Conservation (phyloP, 2,329 filamentous ascomycete species). For the Aplosporella prunicola region DNA sequence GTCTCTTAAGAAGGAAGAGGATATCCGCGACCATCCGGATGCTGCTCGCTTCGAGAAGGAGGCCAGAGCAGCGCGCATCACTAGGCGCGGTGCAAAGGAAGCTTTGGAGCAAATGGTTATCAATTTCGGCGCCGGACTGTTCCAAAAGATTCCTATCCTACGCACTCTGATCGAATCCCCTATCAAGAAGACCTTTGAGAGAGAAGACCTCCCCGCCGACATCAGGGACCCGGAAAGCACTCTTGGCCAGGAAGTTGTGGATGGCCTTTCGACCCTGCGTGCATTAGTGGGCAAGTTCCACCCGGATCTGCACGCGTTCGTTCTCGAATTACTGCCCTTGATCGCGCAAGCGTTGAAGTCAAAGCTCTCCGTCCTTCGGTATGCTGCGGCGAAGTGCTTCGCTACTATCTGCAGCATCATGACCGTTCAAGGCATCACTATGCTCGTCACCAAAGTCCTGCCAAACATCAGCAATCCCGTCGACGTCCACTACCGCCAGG, state of each 20-base stretch:
- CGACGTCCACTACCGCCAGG: slow-evolving; percentile 82
- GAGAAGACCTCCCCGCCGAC: slow-evolving; percentile 56
- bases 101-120: slow-evolving; percentile 78
- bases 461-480: slow-evolving; percentile 86
- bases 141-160: slow-evolving; percentile 78
- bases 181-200: slow-evolving; percentile 62
- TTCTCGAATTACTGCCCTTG: slow-evolving; percentile 73
- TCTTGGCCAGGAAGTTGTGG: slow-evolving; percentile 85
- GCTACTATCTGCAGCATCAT: slow-evolving; percentile 97
- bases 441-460: slow-evolving; percentile 83
- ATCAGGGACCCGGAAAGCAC: slow-evolving; percentile 64
- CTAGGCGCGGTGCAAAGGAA: slow-evolving; percentile 85
- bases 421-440: slow-evolving; percentile 89
- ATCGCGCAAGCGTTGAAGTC: slow-evolving; percentile 84
- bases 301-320: slow-evolving; percentile 62
- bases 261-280: slow-evolving; percentile 84
- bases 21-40: slow-evolving; percentile 84
- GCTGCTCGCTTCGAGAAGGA: slow-evolving; percentile 83
- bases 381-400: slow-evolving; percentile 94
- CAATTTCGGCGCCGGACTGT: slow-evolving; percentile 66
- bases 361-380: slow-evolving; percentile 81
- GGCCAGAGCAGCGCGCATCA: slow-evolving; percentile 79
- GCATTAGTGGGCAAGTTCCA: slow-evolving; percentile 89
- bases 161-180: slow-evolving; percentile 73
- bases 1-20: slow-evolving; percentile 94